These are phyloP conservation scores for Vitis hybrid DNA, from an alignment of 177 flowering plant species.

Conservation along the genomic window DNA sequence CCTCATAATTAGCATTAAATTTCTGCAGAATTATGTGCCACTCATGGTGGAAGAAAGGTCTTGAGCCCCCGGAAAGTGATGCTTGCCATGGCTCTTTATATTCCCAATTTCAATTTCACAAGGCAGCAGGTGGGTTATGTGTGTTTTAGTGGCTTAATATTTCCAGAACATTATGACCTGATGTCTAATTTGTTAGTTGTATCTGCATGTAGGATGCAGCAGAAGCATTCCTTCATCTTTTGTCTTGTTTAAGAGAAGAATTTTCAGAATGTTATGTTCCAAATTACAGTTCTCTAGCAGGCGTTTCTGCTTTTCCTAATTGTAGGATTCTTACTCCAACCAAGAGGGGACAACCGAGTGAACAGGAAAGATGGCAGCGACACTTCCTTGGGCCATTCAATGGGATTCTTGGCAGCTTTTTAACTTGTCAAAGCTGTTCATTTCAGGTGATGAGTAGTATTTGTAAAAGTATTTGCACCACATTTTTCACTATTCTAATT, in stretches of 20 bases:
- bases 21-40: slow-evolving; percentile 56
- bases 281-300: slow-evolving; percentile 48
- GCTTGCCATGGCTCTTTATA: slow-evolving; percentile 56
- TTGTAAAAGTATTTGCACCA: background rate
- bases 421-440: slow-evolving; percentile 81
- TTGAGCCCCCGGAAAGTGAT: slow-evolving; percentile 71
- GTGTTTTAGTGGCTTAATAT: background rate
- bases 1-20: background rate
- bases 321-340: slow-evolving; percentile 36
- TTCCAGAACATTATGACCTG: background rate
- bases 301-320: slow-evolving; percentile 30
- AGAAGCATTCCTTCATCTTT: slow-evolving; percentile 82
- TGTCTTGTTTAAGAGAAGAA: slow-evolving; percentile 78
- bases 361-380: slow-evolving; percentile 67
- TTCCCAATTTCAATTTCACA: slow-evolving; percentile 64
- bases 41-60: slow-evolving; percentile 33
- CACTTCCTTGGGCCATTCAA: slow-evolving; percentile 80
- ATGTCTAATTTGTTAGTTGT: slow-evolving; percentile 1
- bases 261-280: slow-evolving; percentile 50
- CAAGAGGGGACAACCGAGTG: slow-evolving; percentile 27
- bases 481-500: background rate
- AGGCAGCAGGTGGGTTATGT: slow-evolving; percentile 66
- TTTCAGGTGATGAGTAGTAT: slow-evolving; percentile 51
- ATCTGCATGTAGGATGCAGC: slow-evolving; percentile 74
- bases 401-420: slow-evolving; percentile 79